Evolutionary conservation across 352 stramenopile species (phyloP).

Genomic region (Chrysophaeum taylorii): DNA sequence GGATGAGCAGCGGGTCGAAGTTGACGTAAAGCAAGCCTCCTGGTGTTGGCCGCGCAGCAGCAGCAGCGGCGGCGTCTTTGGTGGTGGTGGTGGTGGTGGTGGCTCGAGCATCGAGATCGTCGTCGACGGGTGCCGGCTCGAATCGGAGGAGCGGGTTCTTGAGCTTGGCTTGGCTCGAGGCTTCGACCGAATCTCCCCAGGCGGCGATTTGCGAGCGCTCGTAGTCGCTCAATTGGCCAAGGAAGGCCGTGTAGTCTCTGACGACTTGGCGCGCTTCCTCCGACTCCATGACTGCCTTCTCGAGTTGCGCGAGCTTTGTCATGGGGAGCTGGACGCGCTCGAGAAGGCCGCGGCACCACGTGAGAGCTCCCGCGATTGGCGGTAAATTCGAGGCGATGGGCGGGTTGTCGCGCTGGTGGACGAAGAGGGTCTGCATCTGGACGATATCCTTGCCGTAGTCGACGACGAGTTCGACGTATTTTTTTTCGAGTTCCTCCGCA

Average conservation of each 20-base stretch:
- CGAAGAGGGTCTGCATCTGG: slow-evolving; percentile 71
- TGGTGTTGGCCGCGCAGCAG: no score
- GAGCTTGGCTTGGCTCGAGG: slow-evolving; percentile 39
- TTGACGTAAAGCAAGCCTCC: slow-evolving; percentile 77
- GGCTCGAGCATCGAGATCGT: neutral
- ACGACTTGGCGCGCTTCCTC: slow-evolving; percentile 74
- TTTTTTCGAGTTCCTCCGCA: slow-evolving; percentile 66
- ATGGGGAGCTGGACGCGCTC: slow-evolving; percentile 75
- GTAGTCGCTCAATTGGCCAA: slow-evolving; percentile 45
- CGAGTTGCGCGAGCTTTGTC: slow-evolving; percentile 63
- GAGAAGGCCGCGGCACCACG: slow-evolving; percentile 67
- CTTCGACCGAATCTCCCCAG: slow-evolving; percentile 34
- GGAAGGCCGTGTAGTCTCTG: slow-evolving; percentile 73
- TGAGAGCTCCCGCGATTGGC: slow-evolving; percentile 72
- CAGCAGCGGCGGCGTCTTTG: neutral
- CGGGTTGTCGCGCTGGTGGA: slow-evolving; percentile 66
- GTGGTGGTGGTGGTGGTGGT: neutral
- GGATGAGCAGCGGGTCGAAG: slow-evolving; percentile 73
- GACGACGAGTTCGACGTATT: slow-evolving; percentile 61
- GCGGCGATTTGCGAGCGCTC: slow-evolving; percentile 37
- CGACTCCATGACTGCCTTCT: slow-evolving; percentile 54
- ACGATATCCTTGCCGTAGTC: slow-evolving; percentile 65
- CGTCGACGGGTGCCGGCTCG: slow-evolving; percentile 22
- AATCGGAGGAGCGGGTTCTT: slow-evolving; percentile 67
- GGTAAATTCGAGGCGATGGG: slow-evolving; percentile 72